phyloP scores from a whole-genome alignment of 768 basidiomycete genomes.

The Aureoboletus auriporus region DNA sequence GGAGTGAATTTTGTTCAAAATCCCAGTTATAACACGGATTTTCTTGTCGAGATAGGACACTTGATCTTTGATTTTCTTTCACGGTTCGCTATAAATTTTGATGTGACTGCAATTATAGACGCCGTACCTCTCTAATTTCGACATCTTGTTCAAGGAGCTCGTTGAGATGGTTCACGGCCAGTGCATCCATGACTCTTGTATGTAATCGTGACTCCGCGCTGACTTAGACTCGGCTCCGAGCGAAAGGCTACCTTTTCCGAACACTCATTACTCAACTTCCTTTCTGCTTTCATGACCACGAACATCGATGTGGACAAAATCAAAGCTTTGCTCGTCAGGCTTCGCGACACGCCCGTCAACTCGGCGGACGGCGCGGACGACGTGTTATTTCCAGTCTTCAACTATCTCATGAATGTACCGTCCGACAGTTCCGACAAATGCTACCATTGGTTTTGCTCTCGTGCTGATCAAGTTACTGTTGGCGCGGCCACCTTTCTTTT shows the following conservation, averaged over 20 bases:
- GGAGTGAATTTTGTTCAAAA: slow-evolving; percentile 77
- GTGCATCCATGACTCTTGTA: slow-evolving; percentile 44
- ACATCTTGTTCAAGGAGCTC: slow-evolving; percentile 57
- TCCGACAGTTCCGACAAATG: slow-evolving; percentile 33
- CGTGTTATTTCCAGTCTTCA: slow-evolving; percentile 47
- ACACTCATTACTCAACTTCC: no score
- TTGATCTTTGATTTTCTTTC: slow-evolving; percentile 77
- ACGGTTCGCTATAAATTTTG: slow-evolving; percentile 1
- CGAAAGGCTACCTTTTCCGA: slow-evolving; percentile 8
- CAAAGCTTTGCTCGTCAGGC: slow-evolving; percentile 44
- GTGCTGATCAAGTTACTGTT: slow-evolving; percentile 49
- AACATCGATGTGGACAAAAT: slow-evolving; percentile 34
- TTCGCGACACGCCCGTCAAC: slow-evolving; percentile 58
- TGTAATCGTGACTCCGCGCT: no score
- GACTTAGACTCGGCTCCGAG: background rate
- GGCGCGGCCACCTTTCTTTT: slow-evolving; percentile 79
- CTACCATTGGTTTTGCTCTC: slow-evolving; percentile 80
- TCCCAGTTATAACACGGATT: slow-evolving; percentile 65
- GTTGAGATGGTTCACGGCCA: slow-evolving; percentile 56
- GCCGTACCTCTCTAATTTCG: slow-evolving; percentile 59
- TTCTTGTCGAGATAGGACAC: slow-evolving; percentile 74
- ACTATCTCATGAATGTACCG: slow-evolving; percentile 48
- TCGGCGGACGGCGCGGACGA: slow-evolving; percentile 45
- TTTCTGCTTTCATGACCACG: slow-evolving; percentile 20
- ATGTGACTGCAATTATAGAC: background rate